Base-by-base conservation (phyloP, 2,329 filamentous ascomycete genomes). In the Sarocladium brachiariae region DNA sequence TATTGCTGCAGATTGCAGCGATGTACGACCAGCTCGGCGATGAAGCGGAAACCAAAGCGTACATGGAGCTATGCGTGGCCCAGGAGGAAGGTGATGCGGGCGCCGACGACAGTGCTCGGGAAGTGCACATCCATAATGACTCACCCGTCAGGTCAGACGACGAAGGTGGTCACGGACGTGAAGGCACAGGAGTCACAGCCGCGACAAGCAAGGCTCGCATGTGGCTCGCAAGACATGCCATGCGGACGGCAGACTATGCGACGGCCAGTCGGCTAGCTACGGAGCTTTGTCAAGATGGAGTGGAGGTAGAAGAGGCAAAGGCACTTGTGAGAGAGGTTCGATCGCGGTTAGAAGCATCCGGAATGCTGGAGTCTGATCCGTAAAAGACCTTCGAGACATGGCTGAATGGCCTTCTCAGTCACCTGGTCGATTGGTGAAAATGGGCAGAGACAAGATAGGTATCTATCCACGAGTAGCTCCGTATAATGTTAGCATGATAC, bases 301-400 rank as follows among this genome's bases (percentile, higher is more conserved):
- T 95, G 23, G 93, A 97, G 67, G 89, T 97, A 2, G 93, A 99
- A 65, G 93, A 99, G 67, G 93, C 93, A 24, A 97, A 97, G 70
- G 89, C 90, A 3, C 72, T 97, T 58, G 87, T 96, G 54, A 79
- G 89, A 54, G 92, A 97, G 66, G 84, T 95, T 11, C 78, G 91
- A 58, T 86, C 86, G 4, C 79, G 87, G 57, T 77, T 90, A 67
- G 86, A 89, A 47, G 68, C 65, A n/a, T 62, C 63, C 9, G 68
- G 59, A 16, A 56, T 63, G 56, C 53, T 67, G 50, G 61, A 58
- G 23, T 43, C 46, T 6, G 46, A 49, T n/a, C 23, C 39, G 14
- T 43, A 18, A 39, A n/a, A 39, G 11, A 19, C 16, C 11, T 21
- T 18, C 9, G 5, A 7, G 27, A 30, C 13, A 7, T 30, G 27